Conservation (phyloP, 2,329 filamentous ascomycete genomes). For the Arthrobotrys iridis region DNA sequence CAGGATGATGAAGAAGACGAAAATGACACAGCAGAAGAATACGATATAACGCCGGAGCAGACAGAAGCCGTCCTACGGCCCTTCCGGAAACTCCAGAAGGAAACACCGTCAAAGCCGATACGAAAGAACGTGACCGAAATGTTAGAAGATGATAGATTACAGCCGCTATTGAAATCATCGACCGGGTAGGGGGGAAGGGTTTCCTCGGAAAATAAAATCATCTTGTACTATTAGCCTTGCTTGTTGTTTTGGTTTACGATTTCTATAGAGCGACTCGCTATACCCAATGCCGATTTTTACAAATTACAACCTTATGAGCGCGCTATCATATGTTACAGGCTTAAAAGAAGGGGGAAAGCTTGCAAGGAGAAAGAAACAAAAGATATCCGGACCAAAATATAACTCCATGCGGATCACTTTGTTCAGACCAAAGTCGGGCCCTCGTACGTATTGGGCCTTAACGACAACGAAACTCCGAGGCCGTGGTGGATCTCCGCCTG, state of each 20-base stretch:
- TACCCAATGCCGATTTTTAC: slow-evolving; percentile 30
- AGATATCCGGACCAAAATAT: not conserved
- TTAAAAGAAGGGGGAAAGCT: not conserved
- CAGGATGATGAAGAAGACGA: slow-evolving; percentile 60
- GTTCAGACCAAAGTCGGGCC: slow-evolving; percentile 33
- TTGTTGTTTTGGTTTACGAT: not conserved
- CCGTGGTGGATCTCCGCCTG: slow-evolving; percentile 88
- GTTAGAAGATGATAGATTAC: slow-evolving; percentile 77
- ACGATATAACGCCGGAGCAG: slow-evolving; percentile 56
- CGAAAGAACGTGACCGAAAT: slow-evolving; percentile 75
- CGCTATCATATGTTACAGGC: slow-evolving; percentile 28
- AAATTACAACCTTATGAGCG: slow-evolving; percentile 1
- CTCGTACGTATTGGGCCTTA: slow-evolving; percentile 76
- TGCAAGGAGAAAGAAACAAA: not conserved
- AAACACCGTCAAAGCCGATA: slow-evolving; percentile 73
- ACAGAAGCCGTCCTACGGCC: slow-evolving; percentile 67
- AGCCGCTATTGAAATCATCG: slow-evolving; percentile 62
- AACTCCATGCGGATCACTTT: not conserved
- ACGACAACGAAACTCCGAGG: slow-evolving; percentile 84
- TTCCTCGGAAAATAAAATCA: too few species aligned
- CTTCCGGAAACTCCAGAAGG: slow-evolving; percentile 68
- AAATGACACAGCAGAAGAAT: slow-evolving; percentile 64
- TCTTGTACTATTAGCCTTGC: slow-evolving; percentile 22
- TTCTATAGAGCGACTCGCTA: slow-evolving; percentile 37
- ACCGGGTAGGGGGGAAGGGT: slow-evolving; percentile 1